Evolutionary conservation across 352 stramenopile species (phyloP).

Genomic region (Globisporangium megalacanthum): DNA sequence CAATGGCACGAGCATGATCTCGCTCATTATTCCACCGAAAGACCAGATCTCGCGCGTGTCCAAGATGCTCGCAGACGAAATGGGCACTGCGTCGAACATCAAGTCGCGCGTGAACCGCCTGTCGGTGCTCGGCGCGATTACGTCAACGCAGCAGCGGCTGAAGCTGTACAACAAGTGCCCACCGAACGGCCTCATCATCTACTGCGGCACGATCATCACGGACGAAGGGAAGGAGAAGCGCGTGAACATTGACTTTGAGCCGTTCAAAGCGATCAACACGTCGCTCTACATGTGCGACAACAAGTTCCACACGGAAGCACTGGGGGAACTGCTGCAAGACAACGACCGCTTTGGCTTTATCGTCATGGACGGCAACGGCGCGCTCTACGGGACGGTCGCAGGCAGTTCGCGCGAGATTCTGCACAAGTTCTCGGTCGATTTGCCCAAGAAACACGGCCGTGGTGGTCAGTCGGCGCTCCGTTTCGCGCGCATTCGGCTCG

Average conservation of each 20-base stretch:
- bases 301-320: slow-evolving; percentile 99
- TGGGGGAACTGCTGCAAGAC: slow-evolving; percentile 98
- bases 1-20: slow-evolving; percentile 99
- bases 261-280: slow-evolving; percentile 99
- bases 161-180: slow-evolving; percentile 98
- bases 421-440: slow-evolving; percentile 96
- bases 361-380: slow-evolving; percentile 99
- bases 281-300: slow-evolving; percentile 99
- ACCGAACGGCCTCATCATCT: slow-evolving; percentile 98
- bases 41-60: slow-evolving; percentile 97
- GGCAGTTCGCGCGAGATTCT: slow-evolving; percentile 92
- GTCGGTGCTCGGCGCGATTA: slow-evolving; percentile 98
- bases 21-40: slow-evolving; percentile 98
- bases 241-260: slow-evolving; percentile 99
- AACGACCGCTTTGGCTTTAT: slow-evolving; percentile 99
- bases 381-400: slow-evolving; percentile 96
- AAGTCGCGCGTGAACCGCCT: slow-evolving; percentile 99
- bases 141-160: slow-evolving; percentile 98
- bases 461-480: slow-evolving; percentile 99
- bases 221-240: slow-evolving; percentile 99
- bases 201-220: slow-evolving; percentile 98
- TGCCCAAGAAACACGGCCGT: slow-evolving; percentile 99
- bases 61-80: slow-evolving; percentile 99
- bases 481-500: slow-evolving; percentile 98
- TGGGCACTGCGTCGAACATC: slow-evolving; percentile 99